Evolutionary conservation across 2,329 filamentous ascomycete species (phyloP).

Genomic region (Rutstroemia sp.): DNA sequence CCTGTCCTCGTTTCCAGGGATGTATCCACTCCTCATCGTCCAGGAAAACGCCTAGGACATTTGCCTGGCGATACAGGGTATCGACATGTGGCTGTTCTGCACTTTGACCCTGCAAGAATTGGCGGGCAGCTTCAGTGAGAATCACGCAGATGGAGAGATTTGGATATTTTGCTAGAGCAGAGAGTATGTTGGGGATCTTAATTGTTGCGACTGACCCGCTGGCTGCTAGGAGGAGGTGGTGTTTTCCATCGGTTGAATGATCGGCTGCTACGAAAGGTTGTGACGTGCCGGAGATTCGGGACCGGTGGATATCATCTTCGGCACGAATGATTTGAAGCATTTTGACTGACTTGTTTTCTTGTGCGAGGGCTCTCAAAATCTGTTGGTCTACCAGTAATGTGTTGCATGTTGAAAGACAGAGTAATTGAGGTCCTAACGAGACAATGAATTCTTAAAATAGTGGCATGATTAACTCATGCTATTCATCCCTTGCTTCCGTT

Average conservation of each 20-base stretch:
- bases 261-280: conserved; percentile 24
- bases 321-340: conserved; percentile 18
- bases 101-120: conserved; percentile 72
- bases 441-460: neutral
- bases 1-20: conserved; percentile 70
- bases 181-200: conserved; percentile 64
- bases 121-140: conserved; percentile 63
- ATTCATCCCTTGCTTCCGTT: neutral
- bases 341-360: neutral
- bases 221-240: conserved; percentile 57
- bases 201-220: conserved; percentile 81
- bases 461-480: neutral
- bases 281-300: conserved; percentile 4
- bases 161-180: conserved; percentile 43
- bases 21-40: conserved; percentile 81
- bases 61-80: conserved; percentile 50
- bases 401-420: too few relatives aligned
- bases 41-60: conserved; percentile 73
- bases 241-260: conserved; percentile 40
- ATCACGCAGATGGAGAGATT: conserved; percentile 76
- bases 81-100: conserved; percentile 66
- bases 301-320: conserved; percentile 10
- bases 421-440: too few relatives aligned
- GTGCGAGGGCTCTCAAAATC: too few relatives aligned
- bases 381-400: too few relatives aligned